These are phyloP conservation scores for Pascua sp. DNA, from an alignment of 1,284 basidiomycete species.

Conservation along the genomic window DNA sequence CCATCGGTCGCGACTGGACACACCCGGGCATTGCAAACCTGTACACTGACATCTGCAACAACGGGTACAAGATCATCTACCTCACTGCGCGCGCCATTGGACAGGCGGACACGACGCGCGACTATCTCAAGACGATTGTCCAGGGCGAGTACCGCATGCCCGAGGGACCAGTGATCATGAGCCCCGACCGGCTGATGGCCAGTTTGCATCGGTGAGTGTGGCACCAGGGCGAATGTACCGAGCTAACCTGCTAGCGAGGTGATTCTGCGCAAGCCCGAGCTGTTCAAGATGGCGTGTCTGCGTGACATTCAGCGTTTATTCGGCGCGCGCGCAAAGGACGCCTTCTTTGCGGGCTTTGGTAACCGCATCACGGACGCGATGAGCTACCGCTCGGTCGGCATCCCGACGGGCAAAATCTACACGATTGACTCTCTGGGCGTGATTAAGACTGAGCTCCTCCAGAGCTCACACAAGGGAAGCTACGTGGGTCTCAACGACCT, in stretches of 20 bases:
- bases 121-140: constrained; percentile 90
- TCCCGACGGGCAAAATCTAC: constrained; percentile 92
- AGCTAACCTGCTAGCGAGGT: constrained; percentile 67
- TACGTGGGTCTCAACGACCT: constrained; percentile 75
- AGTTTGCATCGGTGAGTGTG: constrained; percentile 64
- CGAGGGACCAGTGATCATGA: constrained; percentile 99
- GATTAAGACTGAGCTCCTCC: constrained; percentile 95
- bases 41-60: constrained; percentile 92
- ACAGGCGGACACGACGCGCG: constrained; percentile 94
- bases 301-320: constrained; percentile 94
- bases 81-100: constrained; percentile 96
- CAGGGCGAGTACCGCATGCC: constrained; percentile 95
- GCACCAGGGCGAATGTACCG: background rate
- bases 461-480: constrained; percentile 86
- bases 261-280: constrained; percentile 97
- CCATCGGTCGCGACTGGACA: constrained; percentile 99
- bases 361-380: constrained; percentile 98
- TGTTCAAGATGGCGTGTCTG: constrained; percentile 99
- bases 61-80: constrained; percentile 99
- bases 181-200: constrained; percentile 91
- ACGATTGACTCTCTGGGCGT: constrained; percentile 95
- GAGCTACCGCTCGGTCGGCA: constrained; percentile 91
- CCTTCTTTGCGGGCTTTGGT: constrained; percentile 96
- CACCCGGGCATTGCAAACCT: constrained; percentile 96
- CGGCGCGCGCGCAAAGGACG: constrained; percentile 62